A percentile compares a stretch with the other conserved stretches of the same genome.
Conservation (phyloP, 2,329 filamentous ascomycete species). For the Alternaria alternata region DNA sequence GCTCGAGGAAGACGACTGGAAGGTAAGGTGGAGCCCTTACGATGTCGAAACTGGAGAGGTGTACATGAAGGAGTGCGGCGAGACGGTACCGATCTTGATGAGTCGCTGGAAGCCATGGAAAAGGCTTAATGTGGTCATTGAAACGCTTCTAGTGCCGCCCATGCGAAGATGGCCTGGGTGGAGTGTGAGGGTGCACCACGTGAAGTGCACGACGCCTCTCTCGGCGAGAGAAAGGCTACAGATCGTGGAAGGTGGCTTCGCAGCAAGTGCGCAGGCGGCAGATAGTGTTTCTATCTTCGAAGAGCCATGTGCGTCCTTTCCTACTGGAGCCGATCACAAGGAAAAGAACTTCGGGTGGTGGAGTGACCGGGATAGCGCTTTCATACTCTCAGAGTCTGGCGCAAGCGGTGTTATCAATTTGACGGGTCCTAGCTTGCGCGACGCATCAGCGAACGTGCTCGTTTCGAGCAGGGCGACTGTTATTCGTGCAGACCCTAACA, state of each 20-base stretch:
- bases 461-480: neutral
- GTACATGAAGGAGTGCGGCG: constrained; percentile 2
- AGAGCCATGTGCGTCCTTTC: neutral
- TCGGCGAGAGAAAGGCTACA: constrained; percentile 5
- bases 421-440: neutral
- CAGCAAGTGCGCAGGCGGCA: constrained; percentile 34
- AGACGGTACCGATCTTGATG: constrained; percentile 23
- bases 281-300: neutral
- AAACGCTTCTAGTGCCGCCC: constrained; percentile 35
- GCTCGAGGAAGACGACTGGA: constrained; percentile 49
- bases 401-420: constrained; percentile 32
- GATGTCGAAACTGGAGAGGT: constrained; percentile 25
- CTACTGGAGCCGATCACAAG: constrained; percentile 31
- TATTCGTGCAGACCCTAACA: neutral
- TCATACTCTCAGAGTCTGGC: constrained; percentile 40
- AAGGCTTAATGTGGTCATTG: constrained; percentile 33
- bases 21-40: constrained; percentile 52
- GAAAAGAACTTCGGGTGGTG: neutral
- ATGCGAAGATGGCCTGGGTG: constrained; percentile 39
- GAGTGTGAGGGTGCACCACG: constrained; percentile 33
- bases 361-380: neutral
- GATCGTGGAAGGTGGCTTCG: constrained; percentile 39
- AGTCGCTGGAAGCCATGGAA: constrained; percentile 43
- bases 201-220: constrained; percentile 17
- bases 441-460: neutral